Evolutionary conservation across 1,284 basidiomycete genomes (phyloP), one percentile per base, ranked within the genome.

Genomic region (Vanrija pseudolonga): DNA sequence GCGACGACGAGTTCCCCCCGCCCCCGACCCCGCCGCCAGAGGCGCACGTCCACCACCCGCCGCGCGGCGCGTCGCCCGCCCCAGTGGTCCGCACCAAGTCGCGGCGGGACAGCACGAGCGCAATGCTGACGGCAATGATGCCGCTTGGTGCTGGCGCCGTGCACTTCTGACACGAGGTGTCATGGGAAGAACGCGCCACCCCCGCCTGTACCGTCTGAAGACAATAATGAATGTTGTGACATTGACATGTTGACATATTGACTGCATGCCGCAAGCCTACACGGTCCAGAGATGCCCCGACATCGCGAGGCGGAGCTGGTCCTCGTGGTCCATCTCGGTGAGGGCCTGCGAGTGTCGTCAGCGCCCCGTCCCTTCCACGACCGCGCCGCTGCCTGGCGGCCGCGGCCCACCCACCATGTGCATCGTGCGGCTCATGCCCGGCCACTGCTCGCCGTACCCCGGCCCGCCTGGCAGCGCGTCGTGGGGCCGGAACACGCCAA

Each of bases 361-460:
- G 45, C 45, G 2, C 28, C 6, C 5, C 28, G 19, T 4, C 26
- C 14, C 26, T 24, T 26, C 18, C 24, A 7, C 26, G n/a, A 28
- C 36, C 45, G 32, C 44, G 11, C 32, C 26, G 17, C 28, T 45
- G 24, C 24, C 24, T 26, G 24, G 24, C 24, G 24, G 24, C 24
- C 24, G 24, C 24, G 5, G 9, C n/a, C 28, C 28, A 18, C 38
- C 38, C n/a, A 40, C 39, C 43, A n/a, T 45, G 17, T 20, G n/a
- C 67, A 69, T 65, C 4, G 67, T 65, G 51, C 62, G 43, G 46
- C 65, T 67, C 65, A 69, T 69, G 59, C 62, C 58, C 20, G 65
- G 64, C 65, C 65, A 67, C 38, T 52, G 38, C 7, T 26, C 26
- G 26, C 26, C 12, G 9, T 24, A 9, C 36, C 46, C 23, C 18